A percentile compares a stretch with the other conserved stretches of the same genome.
Conservation (phyloP, 1,139 yeast species). For the Suhomyces ambrosiae region DNA sequence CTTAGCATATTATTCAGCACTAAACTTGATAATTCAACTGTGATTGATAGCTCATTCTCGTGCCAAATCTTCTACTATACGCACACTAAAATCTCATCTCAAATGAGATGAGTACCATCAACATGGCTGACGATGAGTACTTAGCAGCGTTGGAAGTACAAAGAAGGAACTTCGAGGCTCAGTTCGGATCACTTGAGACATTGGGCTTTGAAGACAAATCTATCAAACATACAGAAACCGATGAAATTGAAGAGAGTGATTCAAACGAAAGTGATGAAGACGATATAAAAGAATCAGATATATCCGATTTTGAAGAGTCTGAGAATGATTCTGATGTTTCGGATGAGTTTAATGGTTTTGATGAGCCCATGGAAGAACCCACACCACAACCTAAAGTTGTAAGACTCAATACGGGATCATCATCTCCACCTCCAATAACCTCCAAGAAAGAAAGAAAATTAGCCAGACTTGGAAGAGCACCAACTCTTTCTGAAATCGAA, state of each 20-base stretch:
- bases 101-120: slow-evolving; percentile 8
- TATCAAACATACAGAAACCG: slow-evolving; percentile 19
- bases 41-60: too few species aligned
- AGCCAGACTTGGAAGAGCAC: slow-evolving; percentile 45
- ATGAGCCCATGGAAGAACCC: slow-evolving; percentile 16
- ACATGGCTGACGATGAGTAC: slow-evolving; percentile 43
- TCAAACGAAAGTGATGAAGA: slow-evolving; percentile 9
- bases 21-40: too few species aligned
- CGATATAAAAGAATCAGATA: slow-evolving; percentile 2
- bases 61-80: too few species aligned
- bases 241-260: slow-evolving; percentile 23
- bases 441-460: slow-evolving; percentile 36
- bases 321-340: neutral
- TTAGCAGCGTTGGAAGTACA: slow-evolving; percentile 55
- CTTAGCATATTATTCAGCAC: too few species aligned
- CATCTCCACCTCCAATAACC: slow-evolving; percentile 23
- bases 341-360: slow-evolving; percentile 8
- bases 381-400: slow-evolving; percentile 35
- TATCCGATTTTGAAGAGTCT: slow-evolving; percentile 1
- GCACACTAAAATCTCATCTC: too few species aligned
- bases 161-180: slow-evolving; percentile 64
- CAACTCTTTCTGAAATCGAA: slow-evolving; percentile 40
- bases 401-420: slow-evolving; percentile 22
- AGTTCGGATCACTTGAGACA: slow-evolving; percentile 63
- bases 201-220: slow-evolving; percentile 63